Evolutionary conservation across 345 rosid species (phyloP).

Genomic region (Eucalyptus pauciflora): DNA sequence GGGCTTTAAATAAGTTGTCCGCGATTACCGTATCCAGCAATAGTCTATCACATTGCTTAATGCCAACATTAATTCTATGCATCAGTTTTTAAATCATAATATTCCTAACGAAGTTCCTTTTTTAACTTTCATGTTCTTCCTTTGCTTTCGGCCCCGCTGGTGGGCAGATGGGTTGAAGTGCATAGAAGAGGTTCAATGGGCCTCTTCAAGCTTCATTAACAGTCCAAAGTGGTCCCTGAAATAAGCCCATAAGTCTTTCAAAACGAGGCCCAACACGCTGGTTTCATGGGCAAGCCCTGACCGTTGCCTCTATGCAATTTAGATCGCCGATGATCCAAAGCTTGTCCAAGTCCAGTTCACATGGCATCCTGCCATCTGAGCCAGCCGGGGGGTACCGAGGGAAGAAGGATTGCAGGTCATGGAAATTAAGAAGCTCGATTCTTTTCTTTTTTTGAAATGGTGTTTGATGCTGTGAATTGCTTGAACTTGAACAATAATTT

Average conservation of each 20-base stretch:
- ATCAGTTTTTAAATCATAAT: background rate
- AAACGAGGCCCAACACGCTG: background rate
- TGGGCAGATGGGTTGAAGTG: background rate
- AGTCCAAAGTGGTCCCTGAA: background rate
- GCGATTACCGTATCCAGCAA: background rate
- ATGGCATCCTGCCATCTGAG: background rate
- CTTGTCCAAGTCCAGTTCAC: background rate
- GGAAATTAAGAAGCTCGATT: background rate
- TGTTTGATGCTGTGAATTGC: background rate
- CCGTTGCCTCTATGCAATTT: background rate
- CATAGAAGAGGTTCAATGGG: background rate
- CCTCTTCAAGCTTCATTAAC: background rate
- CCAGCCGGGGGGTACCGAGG: background rate
- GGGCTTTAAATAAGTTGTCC: background rate
- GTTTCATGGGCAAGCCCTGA: background rate
- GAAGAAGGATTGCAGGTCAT: background rate
- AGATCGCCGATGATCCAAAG: background rate
- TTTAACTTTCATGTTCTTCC: background rate
- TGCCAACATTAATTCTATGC: background rate
- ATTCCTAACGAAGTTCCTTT: background rate
- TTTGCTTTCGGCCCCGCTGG: background rate
- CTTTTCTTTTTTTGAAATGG: too few relatives aligned
- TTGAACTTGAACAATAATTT: background rate
- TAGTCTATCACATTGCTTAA: background rate
- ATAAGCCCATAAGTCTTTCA: background rate